Base-by-base conservation (phyloP, 441 rosid species). In the Gossypium lobatum region DNA sequence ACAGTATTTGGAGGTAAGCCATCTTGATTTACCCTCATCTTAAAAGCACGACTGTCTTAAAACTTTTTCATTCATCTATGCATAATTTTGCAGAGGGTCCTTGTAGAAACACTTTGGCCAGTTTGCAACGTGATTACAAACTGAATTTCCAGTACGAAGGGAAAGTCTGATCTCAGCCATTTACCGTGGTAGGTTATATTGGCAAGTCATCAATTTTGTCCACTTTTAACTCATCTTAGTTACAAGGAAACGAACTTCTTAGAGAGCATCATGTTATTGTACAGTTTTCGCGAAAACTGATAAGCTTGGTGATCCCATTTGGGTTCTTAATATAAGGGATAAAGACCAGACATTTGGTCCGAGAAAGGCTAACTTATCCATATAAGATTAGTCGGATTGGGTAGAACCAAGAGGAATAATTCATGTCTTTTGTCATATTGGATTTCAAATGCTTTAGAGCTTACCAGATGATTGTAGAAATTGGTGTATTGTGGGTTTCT, bases 121-220 rank as follows among this genome's bases (percentile, higher is more conserved):
- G 74, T 61, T 77, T 95, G 89, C 94, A 85, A 81, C 92, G 88
- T 65, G 98, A 93, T 73, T 88, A 89, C 87, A 88, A 87, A 79
- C 75, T 81, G 77, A 87, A 90, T 80, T 95, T 93, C 88, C 90
- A 83, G 75, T 93, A 90, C 18, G 87, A 64, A 79, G 98, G 98
- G 72, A 96, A 96, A 86, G 98, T 93, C 66, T 93, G 82, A 88
- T 76, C 16, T 46, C 18, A 31, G 17, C 46, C 59, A 42, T 21
- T 72, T 48, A 34, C 39, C 45, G 4, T 26, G 70, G 50, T 26
- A 37, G 69, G 39, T 63, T 46, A 57, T 13, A 23, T 77, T 75
- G 58, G 46, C 70, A 23, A 23, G 57, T 67, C 58, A 65, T 25
- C 34, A 55, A 23, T 45, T 45, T 65, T 65, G 34, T 6, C 0